Base-by-base conservation (phyloP, 2,329 filamentous ascomycete genomes). In the Aspergillus niger region DNA sequence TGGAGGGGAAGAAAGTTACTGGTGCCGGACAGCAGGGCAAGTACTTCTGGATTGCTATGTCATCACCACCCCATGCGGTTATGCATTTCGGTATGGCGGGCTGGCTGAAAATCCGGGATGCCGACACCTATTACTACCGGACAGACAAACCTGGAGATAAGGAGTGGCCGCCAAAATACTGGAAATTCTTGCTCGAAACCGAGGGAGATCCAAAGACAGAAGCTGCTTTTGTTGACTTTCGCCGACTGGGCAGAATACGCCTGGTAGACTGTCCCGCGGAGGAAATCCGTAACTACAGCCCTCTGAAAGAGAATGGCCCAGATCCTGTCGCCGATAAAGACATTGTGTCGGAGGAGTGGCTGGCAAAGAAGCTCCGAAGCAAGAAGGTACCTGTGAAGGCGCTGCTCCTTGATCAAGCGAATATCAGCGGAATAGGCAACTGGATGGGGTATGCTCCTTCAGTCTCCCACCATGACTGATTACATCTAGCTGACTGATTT, bases 11-110 rank as follows among this genome's bases (percentile, higher is more conserved):
- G 70, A 91, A 87, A 71, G 86, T 90, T 32, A 69, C 84, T 43
- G 84, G 83, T 57, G 91, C 90, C 3, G 91, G 90, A 3, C 92
- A 90, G 61, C 95, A 97, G 74, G 95, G 95, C 8, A 99, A 98
- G 83, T 98, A 98, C 73, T 98, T 99, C 75, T 99, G 95, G 82
- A 82, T 98, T 22, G 88, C 91, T 39, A 90, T 91, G 85, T 84
- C 85, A 26, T 83, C 85, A 8, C 85, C 91, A 10, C 93, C 94
- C 1, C 95, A 98, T 76, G 86, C 91, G 0, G 86, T 98, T 30
- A 92, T 96, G 87, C 92, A 96, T 75, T 88, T 96, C 68, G 92
- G 92, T 44, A 85, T 85, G 83, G 79, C 81, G 15, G 87, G 95
- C 6, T 98, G 95, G 95, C 83, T 98, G 55, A 90, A 96, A 70